Evolutionary conservation across 1,284 basidiomycete genomes (phyloP).

Genomic region (Trametes pubescens): DNA sequence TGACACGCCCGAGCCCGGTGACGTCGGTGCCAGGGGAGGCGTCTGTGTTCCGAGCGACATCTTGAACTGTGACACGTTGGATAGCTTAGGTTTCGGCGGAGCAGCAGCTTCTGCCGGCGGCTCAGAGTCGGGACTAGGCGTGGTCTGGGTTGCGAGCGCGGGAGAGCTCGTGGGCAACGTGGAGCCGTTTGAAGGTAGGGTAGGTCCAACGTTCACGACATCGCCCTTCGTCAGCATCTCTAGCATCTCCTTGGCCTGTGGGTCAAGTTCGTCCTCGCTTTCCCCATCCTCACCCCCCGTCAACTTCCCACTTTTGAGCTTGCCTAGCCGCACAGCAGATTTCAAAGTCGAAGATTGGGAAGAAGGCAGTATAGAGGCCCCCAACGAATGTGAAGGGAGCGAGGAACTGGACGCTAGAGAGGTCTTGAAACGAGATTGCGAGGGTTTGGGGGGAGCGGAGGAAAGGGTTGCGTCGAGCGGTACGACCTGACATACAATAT

Average conservation of each 20-base stretch:
- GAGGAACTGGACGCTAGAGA: constrained; percentile 50
- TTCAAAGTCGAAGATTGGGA: constrained; percentile 61
- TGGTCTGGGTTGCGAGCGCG: neutral
- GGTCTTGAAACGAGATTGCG: constrained; percentile 70
- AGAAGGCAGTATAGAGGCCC: constrained; percentile 57
- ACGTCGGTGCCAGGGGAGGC: constrained; percentile 12
- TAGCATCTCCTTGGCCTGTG: constrained; percentile 57
- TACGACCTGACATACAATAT: constrained; percentile 45
- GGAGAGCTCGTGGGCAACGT: neutral
- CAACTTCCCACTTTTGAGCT: constrained; percentile 62
- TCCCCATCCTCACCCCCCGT: constrained; percentile 62
- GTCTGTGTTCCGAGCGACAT: constrained; percentile 32
- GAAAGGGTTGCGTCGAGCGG: constrained; percentile 50
- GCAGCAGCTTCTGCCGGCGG: constrained; percentile 5
- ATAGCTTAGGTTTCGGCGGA: constrained; percentile 40
- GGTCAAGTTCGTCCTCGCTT: constrained; percentile 60
- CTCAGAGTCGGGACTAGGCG: neutral
- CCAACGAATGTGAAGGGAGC: constrained; percentile 49
- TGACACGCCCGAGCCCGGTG: constrained; percentile 29
- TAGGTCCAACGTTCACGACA: constrained; percentile 61
- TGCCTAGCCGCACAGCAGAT: constrained; percentile 66
- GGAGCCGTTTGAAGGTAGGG: constrained; percentile 13
- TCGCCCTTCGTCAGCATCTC: constrained; percentile 64
- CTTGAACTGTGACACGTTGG: constrained; percentile 54
- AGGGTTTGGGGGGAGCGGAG: constrained; percentile 50